Base-by-base conservation (phyloP, 2,329 filamentous ascomycete genomes). In the Cryoendolithus antarcticus region DNA sequence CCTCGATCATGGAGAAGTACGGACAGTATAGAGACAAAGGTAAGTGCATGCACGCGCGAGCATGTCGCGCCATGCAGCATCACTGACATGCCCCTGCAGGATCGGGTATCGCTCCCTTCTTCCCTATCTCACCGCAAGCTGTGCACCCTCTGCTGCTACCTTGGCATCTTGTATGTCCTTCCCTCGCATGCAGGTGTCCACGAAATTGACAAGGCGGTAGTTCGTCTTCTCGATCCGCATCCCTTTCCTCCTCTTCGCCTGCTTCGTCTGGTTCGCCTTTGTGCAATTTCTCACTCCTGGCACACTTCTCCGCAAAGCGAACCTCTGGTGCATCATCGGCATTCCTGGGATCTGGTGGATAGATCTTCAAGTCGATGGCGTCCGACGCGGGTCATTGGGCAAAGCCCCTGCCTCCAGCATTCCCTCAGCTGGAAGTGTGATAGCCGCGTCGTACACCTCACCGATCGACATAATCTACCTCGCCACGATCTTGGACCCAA, bases 291-390 rank as follows among this genome's bases (percentile, higher is more conserved):
- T 94, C 9, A 86, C 86, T 0, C 69, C 82, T 7, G 77, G 76
- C 1, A 71, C 72, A 6, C 55, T 78, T 27, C 64, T 78, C 32
- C 86, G 86, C 55, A 96, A 96, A 63, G 76, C 83, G 9, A 76
- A 86, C 35, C 66, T 96, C 38, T 96, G 91, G 89, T 74, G 77
- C 44, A 74, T 96, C 48, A 74, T 98, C 50, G 82, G 78, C 30
- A 82, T 93, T 43, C 86, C 88, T 0, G 89, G 91, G 19, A 84
- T 98, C 42, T 96, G 88, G 86, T 96, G 89, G 89, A 80, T 95
- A 41, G 91, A 98, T 62, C 69, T 98, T n/a, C 89, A 95, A 61
- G 85, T 98, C 48, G 91, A 98, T 59, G 89, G 89, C 42, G 91
- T 98, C 39, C 88, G 85, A 63, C 84, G 86, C 64, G 91, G 91